Base-by-base conservation (phyloP, 805 yeast genomes). In the Metschnikowia hibisci region DNA sequence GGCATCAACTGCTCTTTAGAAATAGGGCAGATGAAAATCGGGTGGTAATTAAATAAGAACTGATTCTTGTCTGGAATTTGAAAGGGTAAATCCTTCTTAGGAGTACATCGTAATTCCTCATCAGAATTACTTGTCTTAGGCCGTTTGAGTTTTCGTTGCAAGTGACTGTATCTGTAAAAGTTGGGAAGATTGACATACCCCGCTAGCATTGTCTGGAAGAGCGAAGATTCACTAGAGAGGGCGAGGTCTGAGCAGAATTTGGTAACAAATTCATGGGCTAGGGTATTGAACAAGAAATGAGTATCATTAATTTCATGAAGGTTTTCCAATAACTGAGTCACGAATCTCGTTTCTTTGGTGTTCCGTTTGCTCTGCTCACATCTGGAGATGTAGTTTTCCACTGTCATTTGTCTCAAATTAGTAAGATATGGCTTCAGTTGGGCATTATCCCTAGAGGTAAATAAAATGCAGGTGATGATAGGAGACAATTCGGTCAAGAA, bases 1-100 rank as follows among this genome's bases (percentile, higher is more conserved):
- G 75, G 75, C 29, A 67, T 52, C 20, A 67, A 48, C 45, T 70
- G 74, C 43, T 70, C 75, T 46, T 69, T 67, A 4, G 74, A 64
- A 10, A 70, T 68, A 4, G 75, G 74, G 48, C 75, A 70, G n/a
- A 69, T 67, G 52, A 70, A 70, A 10, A 70, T 68, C 4, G 74
- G 73, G 52, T 70, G 75, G 52, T 64, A 63, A 27, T 62, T 60
- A 54, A 70, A 70, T 22, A 69, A 53, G 41, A 68, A 67, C 41
- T 69, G 51, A 50, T 62, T 64, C 11, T 66, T 54, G 44, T 69
- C 72, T 0, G 73, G 70, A 15, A 70, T 51, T 49, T 65, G 72
- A 51, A 70, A 70, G 7, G 75, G 74, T 32, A 70, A 49, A 43
- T 70, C 75, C 47, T 53, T 47, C 48, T 57, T 3, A 61, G 57